Percentiles rank a stretch among this genome's conserved stretches.
Evolutionary conservation across 2,329 filamentous ascomycete species (phyloP).

Genomic region (Samsoniella hepiali): DNA sequence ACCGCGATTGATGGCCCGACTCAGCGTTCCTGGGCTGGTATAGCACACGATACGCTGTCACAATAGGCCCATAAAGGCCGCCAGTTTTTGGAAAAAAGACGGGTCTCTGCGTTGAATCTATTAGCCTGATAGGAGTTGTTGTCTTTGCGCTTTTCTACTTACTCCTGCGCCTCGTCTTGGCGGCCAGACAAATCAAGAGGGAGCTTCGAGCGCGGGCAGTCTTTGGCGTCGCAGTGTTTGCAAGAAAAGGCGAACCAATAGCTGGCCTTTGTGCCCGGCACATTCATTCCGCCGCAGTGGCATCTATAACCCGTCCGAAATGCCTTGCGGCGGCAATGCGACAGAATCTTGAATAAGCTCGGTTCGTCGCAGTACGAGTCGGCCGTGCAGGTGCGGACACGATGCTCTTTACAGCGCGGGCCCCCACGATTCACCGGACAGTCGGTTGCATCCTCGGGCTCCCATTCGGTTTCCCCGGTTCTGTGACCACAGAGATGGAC

Average conservation of each 20-base stretch:
- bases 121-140: not conserved
- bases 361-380: not conserved
- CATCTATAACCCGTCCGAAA: slow-evolving; percentile 7
- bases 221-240: not conserved
- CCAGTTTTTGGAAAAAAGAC: too few relatives aligned
- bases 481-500: slow-evolving; percentile 9
- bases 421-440: not conserved
- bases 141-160: not conserved
- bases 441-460: not conserved
- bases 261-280: not conserved
- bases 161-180: not conserved
- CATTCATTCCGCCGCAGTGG: not conserved
- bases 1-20: too few relatives aligned
- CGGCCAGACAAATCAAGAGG: not conserved
- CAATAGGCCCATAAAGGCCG: too few relatives aligned
- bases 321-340: slow-evolving; percentile 5
- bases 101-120: not conserved
- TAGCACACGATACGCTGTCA: too few relatives aligned
- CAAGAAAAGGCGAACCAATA: not conserved
- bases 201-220: not conserved
- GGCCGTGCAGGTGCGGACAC: slow-evolving; percentile 4
- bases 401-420: not conserved
- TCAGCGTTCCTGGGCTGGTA: too few relatives aligned
- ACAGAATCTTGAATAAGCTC: not conserved
- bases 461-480: not conserved